Evolutionary conservation across 176 grass and related monocot genomes (phyloP), one percentile per base, ranked within the genome.

Genomic region (Eleusine coracana): DNA sequence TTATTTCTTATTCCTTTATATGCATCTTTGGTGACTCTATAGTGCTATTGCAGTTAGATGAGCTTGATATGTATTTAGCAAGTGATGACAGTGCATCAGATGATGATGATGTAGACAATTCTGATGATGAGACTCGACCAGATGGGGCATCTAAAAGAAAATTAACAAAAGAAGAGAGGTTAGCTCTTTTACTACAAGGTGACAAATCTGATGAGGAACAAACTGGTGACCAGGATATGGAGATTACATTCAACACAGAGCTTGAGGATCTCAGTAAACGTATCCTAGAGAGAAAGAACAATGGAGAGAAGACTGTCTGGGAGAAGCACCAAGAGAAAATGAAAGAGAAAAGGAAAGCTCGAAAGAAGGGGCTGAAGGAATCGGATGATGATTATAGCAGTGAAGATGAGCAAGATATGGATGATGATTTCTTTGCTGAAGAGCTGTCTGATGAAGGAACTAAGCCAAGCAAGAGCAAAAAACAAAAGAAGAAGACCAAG

Each of bases 171-270:
- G 79, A 98, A 72, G 86, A 98, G 50, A 80, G 84, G 18, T 49
- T 91, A 70, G 82, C 86, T 75, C 71, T 89, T 87, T 66, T 98
- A 80, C 79, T 79, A 21, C 37, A 83, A 50, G 84, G 79, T 71
- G 78, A 93, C 69, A 88, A 84, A 69, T 93, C 90, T 38, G 92
- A 95, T 27, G 83, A 76, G 44, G 92, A 94, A 59, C 72, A 84
- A 38, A 52, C 25, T 64, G 78, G 89, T 52, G 87, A 66, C n/a
- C 81, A 90, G 73, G 88, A 94, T 46, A 93, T 94, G 92, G 92
- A 98, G 82, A 87, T 93, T 78, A 98, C 90, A 48, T 98, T 98
- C 79, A 91, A 91, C 74, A 93, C 92, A 1, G 88, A 95, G 66
- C 88, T 93, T 44, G 88, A 95, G 87, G 90, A 92, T 70, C 92